A percentile compares a stretch with the other conserved stretches of the same genome.
phyloP scores from a whole-genome alignment of 257 asterid genomes.

The Solanum piurae region DNA sequence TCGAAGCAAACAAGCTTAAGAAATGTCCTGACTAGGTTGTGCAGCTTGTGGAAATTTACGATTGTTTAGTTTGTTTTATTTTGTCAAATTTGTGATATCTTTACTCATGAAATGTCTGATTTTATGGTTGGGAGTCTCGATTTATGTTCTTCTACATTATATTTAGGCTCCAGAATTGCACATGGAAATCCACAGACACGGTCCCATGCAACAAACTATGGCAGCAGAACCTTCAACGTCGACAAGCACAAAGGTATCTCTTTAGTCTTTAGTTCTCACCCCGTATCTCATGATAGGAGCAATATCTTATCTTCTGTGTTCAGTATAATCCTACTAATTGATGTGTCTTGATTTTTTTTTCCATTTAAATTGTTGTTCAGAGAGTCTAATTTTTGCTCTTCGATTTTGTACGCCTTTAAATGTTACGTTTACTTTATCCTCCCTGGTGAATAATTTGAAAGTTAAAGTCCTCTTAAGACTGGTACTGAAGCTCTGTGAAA shows the following conservation, averaged over 20 bases:
- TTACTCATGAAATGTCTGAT: background rate
- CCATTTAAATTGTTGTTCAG: background rate
- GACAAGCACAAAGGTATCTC: slow-evolving; percentile 57
- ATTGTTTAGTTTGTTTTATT: background rate
- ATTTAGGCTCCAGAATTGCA: slow-evolving; percentile 84
- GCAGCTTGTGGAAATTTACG: background rate
- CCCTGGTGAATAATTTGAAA: background rate
- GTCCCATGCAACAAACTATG: slow-evolving; percentile 62
- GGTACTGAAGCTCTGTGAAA: background rate
- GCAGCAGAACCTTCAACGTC: slow-evolving; percentile 65
- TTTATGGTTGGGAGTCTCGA: background rate
- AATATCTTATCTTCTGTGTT: background rate
- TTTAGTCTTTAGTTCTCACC: background rate
- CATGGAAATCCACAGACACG: slow-evolving; percentile 71
- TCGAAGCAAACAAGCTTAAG: background rate
- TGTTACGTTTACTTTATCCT: background rate
- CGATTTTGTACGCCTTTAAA: background rate
- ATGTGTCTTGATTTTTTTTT: background rate
- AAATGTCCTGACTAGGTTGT: background rate
- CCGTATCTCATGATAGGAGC: background rate
- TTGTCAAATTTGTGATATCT: background rate
- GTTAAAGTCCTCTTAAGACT: background rate
- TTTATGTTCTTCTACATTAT: background rate
- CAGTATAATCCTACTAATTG: background rate
- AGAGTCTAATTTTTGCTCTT: background rate